Evolutionary conservation across 805 yeast genomes (phyloP).

Genomic region (Myxozyma neotropica): DNA sequence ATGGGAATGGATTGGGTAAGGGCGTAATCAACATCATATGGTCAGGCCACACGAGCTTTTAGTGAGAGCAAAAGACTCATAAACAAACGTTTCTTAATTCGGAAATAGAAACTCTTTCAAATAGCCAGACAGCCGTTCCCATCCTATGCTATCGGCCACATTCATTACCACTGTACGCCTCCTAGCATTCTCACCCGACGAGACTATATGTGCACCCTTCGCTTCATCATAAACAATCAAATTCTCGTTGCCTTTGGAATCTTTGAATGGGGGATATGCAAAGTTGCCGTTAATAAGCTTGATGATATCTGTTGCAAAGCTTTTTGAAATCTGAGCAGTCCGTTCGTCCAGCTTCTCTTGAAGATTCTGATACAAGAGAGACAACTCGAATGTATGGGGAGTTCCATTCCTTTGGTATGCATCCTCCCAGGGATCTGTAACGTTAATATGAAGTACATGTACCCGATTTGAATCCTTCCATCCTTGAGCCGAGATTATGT

Average conservation of each 20-base stretch:
- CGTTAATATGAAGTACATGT: background rate
- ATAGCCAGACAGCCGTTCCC: background rate
- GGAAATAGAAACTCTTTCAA: background rate
- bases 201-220: background rate
- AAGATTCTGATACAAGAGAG: conserved; percentile 13
- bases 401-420: background rate
- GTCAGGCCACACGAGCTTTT: too few species aligned
- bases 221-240: background rate
- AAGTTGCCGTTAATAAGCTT: background rate
- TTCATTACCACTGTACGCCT: background rate
- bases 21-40: too few species aligned
- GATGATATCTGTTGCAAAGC: background rate
- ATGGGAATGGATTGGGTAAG: too few species aligned
- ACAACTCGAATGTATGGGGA: conserved; percentile 15
- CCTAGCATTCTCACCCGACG: background rate
- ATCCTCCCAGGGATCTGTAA: background rate
- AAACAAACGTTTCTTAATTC: too few species aligned
- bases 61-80: too few species aligned
- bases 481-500: background rate
- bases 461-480: conserved; percentile 5
- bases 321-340: background rate
- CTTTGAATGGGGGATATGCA: background rate
- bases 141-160: background rate
- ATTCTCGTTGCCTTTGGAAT: background rate
- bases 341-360: background rate